Evolutionary conservation across 2,329 filamentous ascomycete species (phyloP), one percentile per base, ranked within the genome.

Genomic region (Penicillium italicum): DNA sequence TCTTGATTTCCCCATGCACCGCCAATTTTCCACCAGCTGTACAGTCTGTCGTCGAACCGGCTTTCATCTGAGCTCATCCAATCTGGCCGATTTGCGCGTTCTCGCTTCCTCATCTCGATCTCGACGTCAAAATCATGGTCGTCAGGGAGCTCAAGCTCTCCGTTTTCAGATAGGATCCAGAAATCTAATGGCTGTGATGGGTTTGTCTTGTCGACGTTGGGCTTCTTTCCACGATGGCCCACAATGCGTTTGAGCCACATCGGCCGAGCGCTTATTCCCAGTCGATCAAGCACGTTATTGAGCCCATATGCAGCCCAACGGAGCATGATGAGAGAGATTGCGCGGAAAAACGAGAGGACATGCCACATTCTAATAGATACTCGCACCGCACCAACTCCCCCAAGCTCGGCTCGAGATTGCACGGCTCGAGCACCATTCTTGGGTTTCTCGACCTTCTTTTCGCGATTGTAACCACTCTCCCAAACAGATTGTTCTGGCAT

Each of bases 1-100:
- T 97, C 93, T 31, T 86, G 80, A 16, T 87, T 86, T 1, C 93
- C 92, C 86, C 91, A 97, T 77, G 89, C 89, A 8, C 90, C 91
- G 20, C 90, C 91, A 51, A 81, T 79, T 50, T 88, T 85, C 89
- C 91, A 97, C 84, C 92, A 94, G 30, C 80, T 79, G 70, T 97
- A 97, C 1, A 97, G 76, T 56, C 85, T 86, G 2, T 82, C 80
- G 61, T 93, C 88, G 2, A 97, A 77, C 37, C 84, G 82, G 28
- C 82, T 81, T 63, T 94, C 89, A 38, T 85, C 76, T 7, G 77
- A 61, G 16, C 76, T 69, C 45, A 73, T 73, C 71, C 74, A 77
- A 37, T 70, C 62, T 30, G 62, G 71, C 66, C 67, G 71, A 53
- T 70, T 74, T 43, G 71, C 77, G 55, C 74, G 72, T 30, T 88